Evolutionary conservation across 83 land plant species (phyloP).

Genomic region (Picea mariana): DNA sequence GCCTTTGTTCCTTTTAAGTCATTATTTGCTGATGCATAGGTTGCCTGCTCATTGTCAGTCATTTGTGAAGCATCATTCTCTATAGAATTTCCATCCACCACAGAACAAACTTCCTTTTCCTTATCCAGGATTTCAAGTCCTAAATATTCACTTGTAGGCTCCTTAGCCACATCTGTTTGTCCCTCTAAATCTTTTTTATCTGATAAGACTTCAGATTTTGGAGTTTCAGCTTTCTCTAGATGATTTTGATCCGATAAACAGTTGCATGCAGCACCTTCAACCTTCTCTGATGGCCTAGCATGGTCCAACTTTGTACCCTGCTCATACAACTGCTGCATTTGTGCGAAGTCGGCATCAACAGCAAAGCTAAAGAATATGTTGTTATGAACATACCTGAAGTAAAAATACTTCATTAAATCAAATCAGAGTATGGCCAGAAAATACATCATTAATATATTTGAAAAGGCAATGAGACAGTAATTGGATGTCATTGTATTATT

Average conservation of each 20-base stretch:
- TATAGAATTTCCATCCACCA: constrained; percentile 23
- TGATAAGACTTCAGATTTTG: neutral
- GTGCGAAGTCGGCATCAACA: constrained; percentile 89
- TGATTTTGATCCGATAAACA: neutral
- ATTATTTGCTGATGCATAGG: constrained; percentile 98
- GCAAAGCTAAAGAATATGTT: constrained; percentile 99
- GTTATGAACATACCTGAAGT: constrained; percentile 97
- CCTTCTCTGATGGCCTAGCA: constrained; percentile 7
- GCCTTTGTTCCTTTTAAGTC: constrained; percentile 98
- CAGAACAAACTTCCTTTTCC: constrained; percentile 4
- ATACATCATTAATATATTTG: neutral
- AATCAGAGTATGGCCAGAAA: neutral
- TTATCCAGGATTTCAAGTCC: neutral
- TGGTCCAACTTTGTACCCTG: constrained; percentile 21
- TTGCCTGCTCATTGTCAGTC: constrained; percentile 94
- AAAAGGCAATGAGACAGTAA: neutral
- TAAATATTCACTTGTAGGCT: neutral
- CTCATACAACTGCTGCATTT: constrained; percentile 49
- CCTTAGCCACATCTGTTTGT: neutral
- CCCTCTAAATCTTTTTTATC: constrained; percentile 2
- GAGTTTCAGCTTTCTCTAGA: neutral
- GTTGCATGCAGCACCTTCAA: neutral
- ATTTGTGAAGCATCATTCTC: constrained; percentile 38
- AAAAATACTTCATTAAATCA: neutral
- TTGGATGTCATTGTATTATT: neutral